Conservation (phyloP, 192 early-diverging fungal species). For the Paraglomus brasilianum region DNA sequence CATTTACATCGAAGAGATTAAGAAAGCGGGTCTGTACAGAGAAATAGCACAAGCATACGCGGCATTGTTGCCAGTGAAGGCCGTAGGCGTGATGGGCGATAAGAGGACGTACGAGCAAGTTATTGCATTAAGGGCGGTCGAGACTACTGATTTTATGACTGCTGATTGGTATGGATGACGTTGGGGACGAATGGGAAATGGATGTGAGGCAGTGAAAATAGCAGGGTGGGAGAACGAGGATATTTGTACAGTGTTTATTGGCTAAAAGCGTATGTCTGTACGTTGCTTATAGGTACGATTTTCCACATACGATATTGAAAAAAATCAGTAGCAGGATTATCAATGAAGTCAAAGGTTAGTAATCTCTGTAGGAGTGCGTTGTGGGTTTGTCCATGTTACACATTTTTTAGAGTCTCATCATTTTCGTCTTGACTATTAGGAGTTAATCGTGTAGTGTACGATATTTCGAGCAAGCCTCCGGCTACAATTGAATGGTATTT, state of each 20-base stretch:
- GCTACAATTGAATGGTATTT: slow-evolving; percentile 83
- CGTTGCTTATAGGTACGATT: slow-evolving; percentile 55
- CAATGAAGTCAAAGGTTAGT: slow-evolving; percentile 90
- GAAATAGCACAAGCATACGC: slow-evolving; percentile 98
- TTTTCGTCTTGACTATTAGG: background rate
- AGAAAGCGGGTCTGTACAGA: slow-evolving; percentile 94
- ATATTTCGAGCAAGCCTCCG: slow-evolving; percentile 96
- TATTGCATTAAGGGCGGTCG: slow-evolving; percentile 95
- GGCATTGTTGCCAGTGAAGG: slow-evolving; percentile 89
- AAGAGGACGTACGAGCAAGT: slow-evolving; percentile 99
- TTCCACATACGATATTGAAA: slow-evolving; percentile 88
- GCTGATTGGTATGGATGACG: slow-evolving; percentile 72
- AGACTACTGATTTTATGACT: slow-evolving; percentile 98
- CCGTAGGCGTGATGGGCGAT: slow-evolving; percentile 99
- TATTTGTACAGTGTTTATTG: slow-evolving; percentile 35
- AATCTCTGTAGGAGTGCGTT: slow-evolving; percentile 1
- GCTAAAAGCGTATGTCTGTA: slow-evolving; percentile 34
- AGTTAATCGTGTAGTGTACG: slow-evolving; percentile 96
- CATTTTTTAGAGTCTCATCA: background rate
- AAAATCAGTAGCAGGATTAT: slow-evolving; percentile 93
- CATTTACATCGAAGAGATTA: slow-evolving; percentile 99
- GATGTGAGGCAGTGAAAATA: too few species aligned
- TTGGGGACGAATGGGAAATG: background rate
- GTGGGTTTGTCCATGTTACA: background rate
- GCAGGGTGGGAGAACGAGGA: too few species aligned